Base-by-base conservation (phyloP, 495 filamentous ascomycete genomes). In the Penicillium verhagenii region DNA sequence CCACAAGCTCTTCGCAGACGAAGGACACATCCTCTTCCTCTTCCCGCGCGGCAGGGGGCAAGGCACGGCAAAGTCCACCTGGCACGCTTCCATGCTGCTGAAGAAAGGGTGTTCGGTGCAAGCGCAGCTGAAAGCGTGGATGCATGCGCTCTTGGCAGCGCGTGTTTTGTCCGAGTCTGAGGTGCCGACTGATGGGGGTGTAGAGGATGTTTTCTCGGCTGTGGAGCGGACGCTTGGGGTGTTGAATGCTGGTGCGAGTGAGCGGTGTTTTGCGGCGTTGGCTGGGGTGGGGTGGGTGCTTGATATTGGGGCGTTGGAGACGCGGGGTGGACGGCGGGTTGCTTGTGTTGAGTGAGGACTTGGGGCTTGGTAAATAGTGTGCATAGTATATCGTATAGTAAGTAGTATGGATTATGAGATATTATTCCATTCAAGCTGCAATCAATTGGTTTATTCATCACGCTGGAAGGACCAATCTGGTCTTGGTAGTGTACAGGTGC, bases 121-220 rank as follows among this genome's bases (percentile, higher is more conserved):
- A 31, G 68, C 71, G 20, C 82, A 86, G 53, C 65, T 92, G 2
- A 81, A 82, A 65, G 90, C 87, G 7, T 96, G 89, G 90, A 76
- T 79, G 42, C 86, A 92, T 58, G 90, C 86, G 6, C 76, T 92
- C 6, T 72, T 85, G 33, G 72, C 83, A 29, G 82, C 83, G 13
- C 58, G 66, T 33, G 48, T 67, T 4, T 43, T 66, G 7, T 39
- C 8, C 6, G 18, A 25, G 7, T 19, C 10, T n/a, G 31, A 31
- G n/a, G n/a, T 25, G 21, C 20, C n/a, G 40, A 7, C 6, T 19
- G 16, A 29, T 25, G 23, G 38, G 9, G 31, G 14, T 20, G 46
- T 40, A n/a, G n/a, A 35, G 33, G 16, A 6, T 9, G 51, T 60
- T n/a, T 21, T 65, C 1, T 29, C 45, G n/a, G 42, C 58, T 14